Conservation (phyloP, 495 filamentous ascomycete genomes). For the Aspergillus ostianus region DNA sequence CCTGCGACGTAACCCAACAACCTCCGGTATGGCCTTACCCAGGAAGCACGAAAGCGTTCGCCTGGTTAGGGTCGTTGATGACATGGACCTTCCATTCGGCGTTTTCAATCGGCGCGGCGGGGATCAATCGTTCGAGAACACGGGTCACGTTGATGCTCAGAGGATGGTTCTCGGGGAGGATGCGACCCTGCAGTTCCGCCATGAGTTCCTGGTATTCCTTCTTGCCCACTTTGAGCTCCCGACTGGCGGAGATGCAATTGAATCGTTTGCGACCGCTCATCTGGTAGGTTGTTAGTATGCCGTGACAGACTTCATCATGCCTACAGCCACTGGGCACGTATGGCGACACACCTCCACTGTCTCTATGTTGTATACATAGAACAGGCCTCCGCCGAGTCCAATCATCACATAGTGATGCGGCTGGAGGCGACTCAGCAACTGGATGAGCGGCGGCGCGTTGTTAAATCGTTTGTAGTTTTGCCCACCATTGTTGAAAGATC, state of each 20-base stretch:
- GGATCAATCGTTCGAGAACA: constrained; percentile 72
- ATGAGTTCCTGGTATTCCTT: constrained; percentile 53
- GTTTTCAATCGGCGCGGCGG: constrained; percentile 59
- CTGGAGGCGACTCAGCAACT: constrained; percentile 23
- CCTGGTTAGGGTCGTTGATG: constrained; percentile 61
- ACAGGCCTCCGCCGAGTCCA: constrained; percentile 33
- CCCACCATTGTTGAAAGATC: constrained; percentile 12
- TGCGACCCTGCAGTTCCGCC: constrained; percentile 39
- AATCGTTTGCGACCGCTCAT: constrained; percentile 77
- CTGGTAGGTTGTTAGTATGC: constrained; percentile 18
- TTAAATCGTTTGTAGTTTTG: constrained; percentile 36
- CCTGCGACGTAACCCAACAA: not conserved
- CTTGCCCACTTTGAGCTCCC: constrained; percentile 53
- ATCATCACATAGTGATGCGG: constrained; percentile 36
- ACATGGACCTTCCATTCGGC: constrained; percentile 82
- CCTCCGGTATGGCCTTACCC: constrained; percentile 40
- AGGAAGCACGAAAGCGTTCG: constrained; percentile 89
- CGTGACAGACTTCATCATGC: not conserved
- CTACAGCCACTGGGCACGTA: not conserved
- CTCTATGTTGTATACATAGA: constrained; percentile 75
- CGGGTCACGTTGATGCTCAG: constrained; percentile 55
- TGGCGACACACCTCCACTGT: constrained; percentile 58
- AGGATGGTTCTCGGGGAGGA: constrained; percentile 54
- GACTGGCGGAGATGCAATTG: constrained; percentile 63
- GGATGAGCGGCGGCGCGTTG: constrained; percentile 17